Evolutionary conservation across 2,329 filamentous ascomycete genomes (phyloP).

Genomic region (Lecanicillium sp.): DNA sequence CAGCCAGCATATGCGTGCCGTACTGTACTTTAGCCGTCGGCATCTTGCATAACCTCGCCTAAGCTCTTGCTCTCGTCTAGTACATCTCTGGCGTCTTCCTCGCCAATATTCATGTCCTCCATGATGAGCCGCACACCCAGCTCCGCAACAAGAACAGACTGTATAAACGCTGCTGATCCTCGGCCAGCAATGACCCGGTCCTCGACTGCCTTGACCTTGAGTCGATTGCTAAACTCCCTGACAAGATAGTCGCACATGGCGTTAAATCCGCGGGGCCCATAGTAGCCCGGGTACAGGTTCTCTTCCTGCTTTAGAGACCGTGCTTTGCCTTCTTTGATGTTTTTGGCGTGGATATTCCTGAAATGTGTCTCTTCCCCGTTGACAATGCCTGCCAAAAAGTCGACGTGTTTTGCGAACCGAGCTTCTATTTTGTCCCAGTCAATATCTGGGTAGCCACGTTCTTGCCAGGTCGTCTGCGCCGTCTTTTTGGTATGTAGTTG

Average conservation of each 20-base stretch:
- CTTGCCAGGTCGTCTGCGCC: conserved; percentile 39
- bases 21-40: too few relatives aligned
- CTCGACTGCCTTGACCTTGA: conserved; percentile 54
- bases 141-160: conserved; percentile 72
- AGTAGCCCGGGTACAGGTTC: conserved; percentile 69
- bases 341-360: conserved; percentile 45
- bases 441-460: conserved; percentile 60
- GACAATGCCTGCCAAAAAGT: conserved; percentile 51
- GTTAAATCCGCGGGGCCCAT: conserved; percentile 66
- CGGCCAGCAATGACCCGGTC: conserved; percentile 60
- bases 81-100: conserved; percentile 41
- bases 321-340: conserved; percentile 48
- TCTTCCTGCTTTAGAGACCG: conserved; percentile 52
- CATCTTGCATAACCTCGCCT: conserved; percentile 48
- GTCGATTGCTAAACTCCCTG: conserved; percentile 45
- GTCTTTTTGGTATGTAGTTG: conserved; percentile 49
- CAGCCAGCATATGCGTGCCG: too few relatives aligned
- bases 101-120: conserved; percentile 44
- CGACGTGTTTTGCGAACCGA: conserved; percentile 51
- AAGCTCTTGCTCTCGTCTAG: conserved; percentile 60
- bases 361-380: conserved; percentile 54
- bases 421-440: conserved; percentile 56
- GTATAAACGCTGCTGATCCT: conserved; percentile 61
- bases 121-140: conserved; percentile 45
- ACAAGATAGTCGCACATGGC: conserved; percentile 66